A percentile compares a stretch with the other conserved stretches of the same genome.
These are phyloP conservation scores for Lepiota brunneoincarnata DNA, from an alignment of 768 basidiomycete species.

Conservation along the genomic window DNA sequence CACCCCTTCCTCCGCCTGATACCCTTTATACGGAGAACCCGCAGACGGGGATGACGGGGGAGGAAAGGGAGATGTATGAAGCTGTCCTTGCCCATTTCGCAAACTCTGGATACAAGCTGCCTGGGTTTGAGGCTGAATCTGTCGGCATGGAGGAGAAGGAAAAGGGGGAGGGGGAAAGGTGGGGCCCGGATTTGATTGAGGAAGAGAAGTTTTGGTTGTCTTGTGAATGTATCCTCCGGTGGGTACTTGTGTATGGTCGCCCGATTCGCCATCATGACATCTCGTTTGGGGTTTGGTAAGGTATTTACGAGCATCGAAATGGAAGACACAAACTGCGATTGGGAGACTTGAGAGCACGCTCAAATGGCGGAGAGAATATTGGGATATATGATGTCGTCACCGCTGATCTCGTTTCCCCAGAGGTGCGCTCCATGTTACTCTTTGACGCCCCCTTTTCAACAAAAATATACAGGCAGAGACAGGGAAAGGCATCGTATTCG, in stretches of 20 bases:
- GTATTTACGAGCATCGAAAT: constrained; percentile 8
- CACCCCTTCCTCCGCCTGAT: constrained; percentile 10
- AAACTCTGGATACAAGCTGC: constrained; percentile 6
- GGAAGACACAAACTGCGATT: constrained; percentile 5
- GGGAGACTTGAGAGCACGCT: constrained; percentile 63
- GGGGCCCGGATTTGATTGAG: constrained; percentile 46
- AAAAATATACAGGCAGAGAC: constrained; percentile 54
- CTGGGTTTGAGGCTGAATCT: constrained; percentile 3
- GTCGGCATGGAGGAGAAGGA: not conserved
- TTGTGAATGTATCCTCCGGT: constrained; percentile 72
- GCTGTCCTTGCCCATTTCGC: constrained; percentile 4
- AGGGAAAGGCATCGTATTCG: constrained; percentile 78
- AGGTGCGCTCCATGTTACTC: constrained; percentile 40
- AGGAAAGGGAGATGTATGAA: constrained; percentile 7
- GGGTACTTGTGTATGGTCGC: constrained; percentile 3
- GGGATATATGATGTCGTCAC: constrained; percentile 66
- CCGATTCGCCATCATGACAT: not conserved
- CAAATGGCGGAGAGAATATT: constrained; percentile 74
- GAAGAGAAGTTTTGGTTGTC: constrained; percentile 82
- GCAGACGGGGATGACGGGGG: constrained; percentile 1
- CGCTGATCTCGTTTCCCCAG: constrained; percentile 65
- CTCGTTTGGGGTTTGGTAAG: not conserved
- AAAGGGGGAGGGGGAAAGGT: constrained; percentile 8
- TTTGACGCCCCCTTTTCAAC: not conserved
- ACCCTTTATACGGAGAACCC: constrained; percentile 8